phyloP scores from a whole-genome alignment of 306 rosid genomes.

The Coriaria nepalensis region DNA sequence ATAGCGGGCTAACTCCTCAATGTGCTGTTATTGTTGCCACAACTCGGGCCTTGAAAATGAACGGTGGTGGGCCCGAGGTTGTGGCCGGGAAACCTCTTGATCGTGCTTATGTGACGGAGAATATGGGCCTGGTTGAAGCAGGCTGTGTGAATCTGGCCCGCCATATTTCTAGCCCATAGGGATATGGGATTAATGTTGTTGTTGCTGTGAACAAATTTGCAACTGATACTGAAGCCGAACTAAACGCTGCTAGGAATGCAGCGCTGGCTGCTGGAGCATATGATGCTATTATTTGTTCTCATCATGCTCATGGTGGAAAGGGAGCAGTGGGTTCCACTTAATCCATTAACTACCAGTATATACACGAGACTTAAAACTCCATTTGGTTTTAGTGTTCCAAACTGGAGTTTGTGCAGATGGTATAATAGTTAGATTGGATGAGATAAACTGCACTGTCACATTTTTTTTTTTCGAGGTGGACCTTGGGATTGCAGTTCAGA shows the following conservation, averaged over 20 bases:
- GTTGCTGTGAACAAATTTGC: slow-evolving; percentile 87
- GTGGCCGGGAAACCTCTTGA: slow-evolving; percentile 93
- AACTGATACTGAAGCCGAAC: slow-evolving; percentile 81
- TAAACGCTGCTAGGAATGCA: slow-evolving; percentile 52
- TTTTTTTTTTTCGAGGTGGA: slow-evolving; percentile 55
- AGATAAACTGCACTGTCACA: slow-evolving; percentile 7
- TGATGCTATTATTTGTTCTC: slow-evolving; percentile 80
- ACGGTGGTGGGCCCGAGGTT: slow-evolving; percentile 93
- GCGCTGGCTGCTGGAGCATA: slow-evolving; percentile 80
- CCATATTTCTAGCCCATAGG: slow-evolving; percentile 62
- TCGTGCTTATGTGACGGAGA: slow-evolving; percentile 71
- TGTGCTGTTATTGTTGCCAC: slow-evolving; percentile 92
- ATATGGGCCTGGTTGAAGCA: slow-evolving; percentile 69
- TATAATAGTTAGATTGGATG: neutral
- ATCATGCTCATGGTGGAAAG: slow-evolving; percentile 95
- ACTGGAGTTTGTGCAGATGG: slow-evolving; percentile 1
- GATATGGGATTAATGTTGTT: slow-evolving; percentile 84
- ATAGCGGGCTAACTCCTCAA: slow-evolving; percentile 86
- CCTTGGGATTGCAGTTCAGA: slow-evolving; percentile 80
- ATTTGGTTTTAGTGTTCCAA: neutral
- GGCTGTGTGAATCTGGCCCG: slow-evolving; percentile 87
- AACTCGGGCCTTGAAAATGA: slow-evolving; percentile 89
- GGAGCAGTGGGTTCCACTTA: slow-evolving; percentile 69
- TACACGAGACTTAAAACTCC: neutral
- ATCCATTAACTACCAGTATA: neutral